Evolutionary conservation across 2,329 filamentous ascomycete genomes (phyloP).

Genomic region (Pyrenochaeta sp.): DNA sequence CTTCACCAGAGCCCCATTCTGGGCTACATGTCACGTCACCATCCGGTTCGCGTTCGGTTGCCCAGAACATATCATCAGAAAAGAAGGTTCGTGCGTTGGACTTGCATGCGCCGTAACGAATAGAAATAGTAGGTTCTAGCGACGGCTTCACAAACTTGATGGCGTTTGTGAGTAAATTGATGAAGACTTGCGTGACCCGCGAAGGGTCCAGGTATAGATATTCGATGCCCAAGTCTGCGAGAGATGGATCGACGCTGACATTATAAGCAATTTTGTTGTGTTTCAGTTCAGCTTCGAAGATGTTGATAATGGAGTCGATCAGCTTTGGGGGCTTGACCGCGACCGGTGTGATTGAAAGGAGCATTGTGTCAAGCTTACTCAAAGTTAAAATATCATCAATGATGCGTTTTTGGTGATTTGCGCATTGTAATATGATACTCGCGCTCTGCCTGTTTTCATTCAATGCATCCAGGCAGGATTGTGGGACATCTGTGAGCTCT

Average conservation of each 20-base stretch:
- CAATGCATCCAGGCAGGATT: constrained; percentile 34
- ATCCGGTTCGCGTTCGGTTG: constrained; percentile 30
- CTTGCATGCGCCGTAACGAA: constrained; percentile 48
- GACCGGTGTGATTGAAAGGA: constrained; percentile 54
- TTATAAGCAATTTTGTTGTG: constrained; percentile 40
- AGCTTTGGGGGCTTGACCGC: constrained; percentile 48
- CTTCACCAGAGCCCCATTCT: constrained; percentile 50
- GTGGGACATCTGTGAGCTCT: constrained; percentile 30
- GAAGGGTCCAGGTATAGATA: constrained; percentile 54
- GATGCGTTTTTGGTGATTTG: constrained; percentile 58
- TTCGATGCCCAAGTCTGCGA: constrained; percentile 47
- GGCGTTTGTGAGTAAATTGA: constrained; percentile 72
- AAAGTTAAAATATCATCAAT: constrained; percentile 59
- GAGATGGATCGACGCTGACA: constrained; percentile 48
- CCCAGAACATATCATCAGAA: constrained; percentile 40
- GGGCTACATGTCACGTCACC: constrained; percentile 32
- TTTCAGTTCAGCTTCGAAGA: constrained; percentile 51
- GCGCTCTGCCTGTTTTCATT: constrained; percentile 46
- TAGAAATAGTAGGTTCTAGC: constrained; percentile 44
- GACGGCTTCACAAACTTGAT: constrained; percentile 54
- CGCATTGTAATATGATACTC: constrained; percentile 56
- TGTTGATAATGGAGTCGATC: constrained; percentile 45
- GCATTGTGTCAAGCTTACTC: constrained; percentile 56
- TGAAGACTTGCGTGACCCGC: constrained; percentile 73
- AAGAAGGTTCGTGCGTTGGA: constrained; percentile 37